Evolutionary conservation across 2,329 filamentous ascomycete genomes (phyloP).

Genomic region (Periconia macrospinosa): DNA sequence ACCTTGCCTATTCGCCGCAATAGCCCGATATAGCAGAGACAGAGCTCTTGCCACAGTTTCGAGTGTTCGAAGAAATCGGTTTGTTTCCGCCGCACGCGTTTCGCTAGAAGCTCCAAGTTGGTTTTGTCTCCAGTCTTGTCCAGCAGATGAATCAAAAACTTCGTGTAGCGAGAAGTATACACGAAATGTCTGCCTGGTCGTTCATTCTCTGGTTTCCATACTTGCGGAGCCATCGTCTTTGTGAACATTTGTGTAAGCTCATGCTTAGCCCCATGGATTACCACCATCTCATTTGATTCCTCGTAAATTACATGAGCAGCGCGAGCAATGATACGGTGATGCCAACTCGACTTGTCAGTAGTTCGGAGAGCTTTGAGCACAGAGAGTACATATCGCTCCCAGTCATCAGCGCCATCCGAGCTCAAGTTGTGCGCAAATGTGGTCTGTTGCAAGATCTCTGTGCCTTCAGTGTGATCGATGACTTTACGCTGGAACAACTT

Average conservation of each 20-base stretch:
- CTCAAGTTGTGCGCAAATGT: conserved; percentile 58
- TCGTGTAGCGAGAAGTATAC: conserved; percentile 84
- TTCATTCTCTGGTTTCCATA: conserved; percentile 93
- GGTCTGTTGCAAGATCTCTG: conserved; percentile 55
- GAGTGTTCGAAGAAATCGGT: conserved; percentile 70
- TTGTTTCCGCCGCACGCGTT: conserved; percentile 78
- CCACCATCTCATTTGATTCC: conserved; percentile 53
- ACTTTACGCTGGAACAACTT: conserved; percentile 68
- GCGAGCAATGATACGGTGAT: conserved; percentile 85
- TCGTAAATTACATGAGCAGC: conserved; percentile 66
- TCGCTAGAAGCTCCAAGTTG: conserved; percentile 76
- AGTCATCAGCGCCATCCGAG: conserved; percentile 55
- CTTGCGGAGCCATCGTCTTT: conserved; percentile 91
- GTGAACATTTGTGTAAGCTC: conserved; percentile 89
- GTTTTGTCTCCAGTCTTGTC: conserved; percentile 73
- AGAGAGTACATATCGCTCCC: conserved; percentile 65
- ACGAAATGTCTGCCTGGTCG: conserved; percentile 84
- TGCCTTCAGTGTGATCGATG: conserved; percentile 51
- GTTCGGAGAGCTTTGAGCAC: conserved; percentile 61
- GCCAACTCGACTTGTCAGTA: conserved; percentile 93
- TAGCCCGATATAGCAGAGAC: conserved; percentile 59
- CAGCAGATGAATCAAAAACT: conserved; percentile 76
- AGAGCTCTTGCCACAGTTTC: conserved; percentile 65
- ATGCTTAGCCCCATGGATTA: conserved; percentile 67
- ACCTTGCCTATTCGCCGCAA: conserved; percentile 62